Evolutionary conservation across 2,329 filamentous ascomycete species (phyloP), one percentile per base, ranked within the genome.

Genomic region (Clonostachys rosea): DNA sequence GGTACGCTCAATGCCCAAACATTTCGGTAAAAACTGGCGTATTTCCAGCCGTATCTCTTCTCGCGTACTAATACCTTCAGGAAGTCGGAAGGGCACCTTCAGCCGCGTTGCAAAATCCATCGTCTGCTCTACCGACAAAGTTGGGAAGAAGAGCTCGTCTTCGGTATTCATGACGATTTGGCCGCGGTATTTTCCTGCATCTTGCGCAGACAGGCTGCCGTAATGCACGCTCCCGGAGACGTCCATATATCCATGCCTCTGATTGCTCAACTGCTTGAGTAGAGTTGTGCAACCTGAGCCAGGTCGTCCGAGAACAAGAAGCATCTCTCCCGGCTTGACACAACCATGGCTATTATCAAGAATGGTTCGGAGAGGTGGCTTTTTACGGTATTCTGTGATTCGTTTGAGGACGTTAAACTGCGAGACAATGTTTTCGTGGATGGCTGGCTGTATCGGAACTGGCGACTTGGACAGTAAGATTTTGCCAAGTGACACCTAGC

Each of bases 1-100:
- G 0, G 81, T 84, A 55, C 87, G 83, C 30, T 77, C 74, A 33
- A 87, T 84, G 61, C 82, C 83, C 53, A 87, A 83, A 0, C 83
- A 64, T 47, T 79, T 78, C 1, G 72, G 55, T 10, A 70, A 66
- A 2, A 52, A 47, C 11, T 68, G 57, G 11, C 60, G 54, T 34
- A 59, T 58, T 5, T 59, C 50, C 20, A 58, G 50, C 2, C 66
- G 57, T 47, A 62, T 68, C 2, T 57, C 54, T 12, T 57, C 54
- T 20, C 56, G 57, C 17, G 56, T 52, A 14, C 55, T 51, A 3
- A 59, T 44, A 3, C 56, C 49, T 10, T 53, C 48, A 5, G 83
- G 76, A 14, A 79, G 66, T 2, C 83, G 78, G 2, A 75, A 74
- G 0, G 83, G 83, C 1, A 82, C 80, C 50, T 80, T 71, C 3